Evolutionary conservation across 208 protist species (phyloP).

Genomic region (Crithidia mellificae): DNA sequence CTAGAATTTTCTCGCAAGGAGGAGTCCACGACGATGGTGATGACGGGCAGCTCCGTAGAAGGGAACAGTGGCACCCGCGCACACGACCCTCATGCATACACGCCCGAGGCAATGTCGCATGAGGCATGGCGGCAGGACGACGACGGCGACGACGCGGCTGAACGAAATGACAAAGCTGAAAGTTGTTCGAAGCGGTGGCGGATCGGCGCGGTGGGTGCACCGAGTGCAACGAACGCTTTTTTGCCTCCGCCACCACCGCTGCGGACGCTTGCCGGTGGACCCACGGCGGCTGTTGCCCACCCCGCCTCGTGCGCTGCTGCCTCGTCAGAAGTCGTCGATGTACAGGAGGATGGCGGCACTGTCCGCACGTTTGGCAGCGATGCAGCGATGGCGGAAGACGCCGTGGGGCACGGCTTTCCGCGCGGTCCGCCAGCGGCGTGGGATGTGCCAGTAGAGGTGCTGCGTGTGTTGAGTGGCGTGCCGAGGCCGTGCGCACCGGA

Average conservation of each 20-base stretch:
- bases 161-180: no score
- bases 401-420: constrained; percentile 42
- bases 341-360: not conserved
- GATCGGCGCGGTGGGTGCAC: no score
- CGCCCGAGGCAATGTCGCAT: not conserved
- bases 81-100: not conserved
- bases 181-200: no score
- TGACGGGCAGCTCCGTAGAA: constrained; percentile 12
- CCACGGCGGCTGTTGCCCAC: no score
- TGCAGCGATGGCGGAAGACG: constrained; percentile 20
- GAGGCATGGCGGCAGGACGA: not conserved
- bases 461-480: constrained; percentile 32
- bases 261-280: no score
- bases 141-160: not conserved
- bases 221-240: no score
- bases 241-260: no score
- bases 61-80: not conserved
- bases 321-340: no score
- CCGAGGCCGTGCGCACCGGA: no score
- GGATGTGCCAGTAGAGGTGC: constrained; percentile 60
- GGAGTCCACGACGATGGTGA: not conserved
- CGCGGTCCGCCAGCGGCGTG: constrained; percentile 61
- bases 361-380: constrained; percentile 8
- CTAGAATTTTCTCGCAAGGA: not conserved
- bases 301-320: no score